Conservation (phyloP, 1,284 basidiomycete species). For the Cutaneotrichosporon mucoides region DNA sequence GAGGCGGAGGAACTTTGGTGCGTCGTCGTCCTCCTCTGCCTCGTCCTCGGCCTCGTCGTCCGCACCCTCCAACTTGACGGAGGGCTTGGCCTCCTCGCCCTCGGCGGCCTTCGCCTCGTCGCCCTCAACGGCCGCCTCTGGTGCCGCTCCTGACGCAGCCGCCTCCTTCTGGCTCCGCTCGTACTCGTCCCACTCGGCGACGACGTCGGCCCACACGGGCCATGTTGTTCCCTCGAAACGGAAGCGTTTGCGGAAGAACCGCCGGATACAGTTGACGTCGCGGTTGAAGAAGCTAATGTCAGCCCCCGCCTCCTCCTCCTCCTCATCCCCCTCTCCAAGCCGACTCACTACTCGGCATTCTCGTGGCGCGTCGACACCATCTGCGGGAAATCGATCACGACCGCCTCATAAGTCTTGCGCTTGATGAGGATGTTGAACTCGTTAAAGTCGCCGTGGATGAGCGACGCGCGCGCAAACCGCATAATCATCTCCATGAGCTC, state of each 20-base stretch:
- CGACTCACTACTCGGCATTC: conserved; percentile 87
- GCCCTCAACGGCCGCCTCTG: conserved; percentile 4
- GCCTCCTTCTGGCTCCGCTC: conserved; percentile 13
- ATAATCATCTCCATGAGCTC: conserved; percentile 93
- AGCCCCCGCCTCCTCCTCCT: neutral
- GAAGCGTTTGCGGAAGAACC: conserved; percentile 89
- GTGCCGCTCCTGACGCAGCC: neutral
- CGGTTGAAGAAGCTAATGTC: conserved; percentile 88
- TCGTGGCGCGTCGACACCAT: conserved; percentile 97
- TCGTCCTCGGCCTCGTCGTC: neutral
- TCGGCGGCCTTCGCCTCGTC: conserved; percentile 25
- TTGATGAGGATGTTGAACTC: conserved; percentile 98
- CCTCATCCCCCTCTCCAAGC: conserved; percentile 7
- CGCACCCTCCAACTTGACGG: too few relatives aligned
- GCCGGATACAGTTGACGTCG: conserved; percentile 92
- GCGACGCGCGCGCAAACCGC: conserved; percentile 82
- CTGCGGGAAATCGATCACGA: conserved; percentile 98
- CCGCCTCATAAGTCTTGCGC: conserved; percentile 66
- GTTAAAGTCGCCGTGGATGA: conserved; percentile 99
- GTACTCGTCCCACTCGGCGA: conserved; percentile 43
- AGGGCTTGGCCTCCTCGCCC: conserved; percentile 7
- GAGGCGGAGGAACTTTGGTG: conserved; percentile 57
- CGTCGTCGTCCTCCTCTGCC: neutral
- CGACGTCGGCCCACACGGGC: conserved; percentile 70
- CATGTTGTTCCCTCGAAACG: conserved; percentile 85